These are phyloP conservation scores for Ascochyta lentis DNA, from an alignment of 2,329 filamentous ascomycete genomes.

Conservation along the genomic window DNA sequence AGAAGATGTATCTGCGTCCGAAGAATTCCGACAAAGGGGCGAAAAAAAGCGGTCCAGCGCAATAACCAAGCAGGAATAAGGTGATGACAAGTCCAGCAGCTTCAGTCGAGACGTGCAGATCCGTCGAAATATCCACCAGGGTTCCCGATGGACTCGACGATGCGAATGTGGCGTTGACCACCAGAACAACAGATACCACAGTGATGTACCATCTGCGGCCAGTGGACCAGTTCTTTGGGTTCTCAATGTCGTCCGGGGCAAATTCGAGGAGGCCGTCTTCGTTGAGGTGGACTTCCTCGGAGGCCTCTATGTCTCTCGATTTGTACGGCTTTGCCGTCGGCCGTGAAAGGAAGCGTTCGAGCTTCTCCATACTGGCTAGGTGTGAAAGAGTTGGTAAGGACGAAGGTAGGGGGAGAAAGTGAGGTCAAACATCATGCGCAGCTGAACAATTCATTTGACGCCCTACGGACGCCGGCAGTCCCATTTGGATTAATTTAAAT, in stretches of 20 bases:
- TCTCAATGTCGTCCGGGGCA: constrained; percentile 1
- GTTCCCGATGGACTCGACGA: constrained; percentile 11
- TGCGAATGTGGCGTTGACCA: constrained; percentile 13
- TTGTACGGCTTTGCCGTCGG: constrained; percentile 12
- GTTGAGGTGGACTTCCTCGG: constrained; percentile 4
- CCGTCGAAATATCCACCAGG: not conserved
- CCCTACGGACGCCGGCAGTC: too few species aligned
- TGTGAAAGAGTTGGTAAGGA: not conserved
- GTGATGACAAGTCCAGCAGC: constrained; percentile 64
- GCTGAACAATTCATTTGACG: not conserved
- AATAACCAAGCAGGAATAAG: constrained; percentile 69
- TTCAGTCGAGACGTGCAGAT: constrained; percentile 11
- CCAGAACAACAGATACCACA: not conserved
- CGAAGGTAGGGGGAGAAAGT: too few species aligned
- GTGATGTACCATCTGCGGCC: constrained; percentile 13
- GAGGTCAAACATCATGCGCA: not conserved
- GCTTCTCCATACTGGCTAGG: constrained; percentile 1
- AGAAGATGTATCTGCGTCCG: constrained; percentile 63
- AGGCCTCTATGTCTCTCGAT: constrained; percentile 5
- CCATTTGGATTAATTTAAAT: too few species aligned
- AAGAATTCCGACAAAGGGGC: constrained; percentile 71
- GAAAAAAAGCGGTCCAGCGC: constrained; percentile 67
- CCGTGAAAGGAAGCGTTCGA: constrained; percentile 12
- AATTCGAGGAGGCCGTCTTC: constrained; percentile 7
- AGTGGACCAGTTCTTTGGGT: constrained; percentile 11